Base-by-base conservation (phyloP, 208 protist species). In the Crithidia expoeki region DNA sequence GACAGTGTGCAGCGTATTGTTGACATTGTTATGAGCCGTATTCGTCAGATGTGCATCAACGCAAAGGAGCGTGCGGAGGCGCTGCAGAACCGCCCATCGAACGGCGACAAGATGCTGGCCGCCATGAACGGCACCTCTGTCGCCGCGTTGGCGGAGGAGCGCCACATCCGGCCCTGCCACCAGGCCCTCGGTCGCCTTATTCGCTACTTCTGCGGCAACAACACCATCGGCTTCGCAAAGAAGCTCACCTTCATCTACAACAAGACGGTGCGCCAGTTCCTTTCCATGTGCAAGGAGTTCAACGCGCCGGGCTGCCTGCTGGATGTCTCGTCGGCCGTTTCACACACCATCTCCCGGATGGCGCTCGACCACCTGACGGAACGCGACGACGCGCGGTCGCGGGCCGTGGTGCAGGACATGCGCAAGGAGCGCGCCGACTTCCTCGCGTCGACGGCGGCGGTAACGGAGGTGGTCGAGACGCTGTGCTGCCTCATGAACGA, bases 181-280 rank as follows among this genome's bases (percentile, higher is more conserved):
- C 68, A 42, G 30, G 67, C 67, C 12, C 65, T 76, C 7, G 52
- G 62, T 19, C 66, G 63, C 44, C 53, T 95, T 4, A 82, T 81
- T 2, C 64, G 63, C 25, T 72, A 84, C 25, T 76, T 94, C 40
- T 84, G 91, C 34, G 71, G 68, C 51, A 76, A 79, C 49, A 86
- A 81, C 58, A 81, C 66, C 10, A 88, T 92, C 60, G 83, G 87
- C n/a, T 79, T 82, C 36, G 85, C 85, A 5, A 84, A 79, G 47
- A 81, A 81, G 40, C 34, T 91, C 10, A 74, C 88, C n/a, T 78
- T 80, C 28, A 83, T 92, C 63, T 95, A 84, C 75, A 85, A 83
- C 76, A 79, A 81, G 47, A 80, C 83, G 5, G 83, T 80, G 3
- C 63, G 49, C 46, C 72, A 88, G 38, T 83, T 92, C 58, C 73